Evolutionary conservation across 2,329 filamentous ascomycete species (phyloP).

Genomic region (Thielaviopsis musarum): DNA sequence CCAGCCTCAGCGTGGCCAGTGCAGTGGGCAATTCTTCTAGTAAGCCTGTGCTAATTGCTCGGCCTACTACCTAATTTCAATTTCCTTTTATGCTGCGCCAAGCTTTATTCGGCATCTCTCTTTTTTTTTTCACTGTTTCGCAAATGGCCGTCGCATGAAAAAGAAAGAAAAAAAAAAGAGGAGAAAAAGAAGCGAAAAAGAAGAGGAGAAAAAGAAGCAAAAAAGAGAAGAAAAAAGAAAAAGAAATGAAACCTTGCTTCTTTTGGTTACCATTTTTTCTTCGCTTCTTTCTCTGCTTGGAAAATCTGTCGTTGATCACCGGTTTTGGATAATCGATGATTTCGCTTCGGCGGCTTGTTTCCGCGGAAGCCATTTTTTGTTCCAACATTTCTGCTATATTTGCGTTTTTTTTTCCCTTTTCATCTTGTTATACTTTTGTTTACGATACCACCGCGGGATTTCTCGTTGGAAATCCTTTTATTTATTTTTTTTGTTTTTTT

Average conservation of each 20-base stretch:
- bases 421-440: not conserved
- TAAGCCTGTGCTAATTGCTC: not conserved
- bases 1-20: constrained; percentile 9
- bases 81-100: not conserved
- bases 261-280: not conserved
- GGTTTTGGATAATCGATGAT: not conserved
- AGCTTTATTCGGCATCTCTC: not conserved
- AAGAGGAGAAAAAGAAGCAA: no score
- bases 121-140: not conserved
- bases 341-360: not conserved
- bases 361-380: not conserved
- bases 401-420: not conserved
- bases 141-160: no score
- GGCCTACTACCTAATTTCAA: not conserved
- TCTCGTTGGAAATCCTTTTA: not conserved
- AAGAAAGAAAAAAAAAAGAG: no score
- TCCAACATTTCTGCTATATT: not conserved
- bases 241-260: no score
- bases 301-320: not conserved
- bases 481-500: not conserved
- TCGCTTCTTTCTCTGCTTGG: not conserved
- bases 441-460: not conserved
- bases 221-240: no score
- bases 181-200: no score
- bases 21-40: not conserved